Evolutionary conservation across 306 rosid genomes (phyloP).

Genomic region (peach (Prunus persica)): DNA sequence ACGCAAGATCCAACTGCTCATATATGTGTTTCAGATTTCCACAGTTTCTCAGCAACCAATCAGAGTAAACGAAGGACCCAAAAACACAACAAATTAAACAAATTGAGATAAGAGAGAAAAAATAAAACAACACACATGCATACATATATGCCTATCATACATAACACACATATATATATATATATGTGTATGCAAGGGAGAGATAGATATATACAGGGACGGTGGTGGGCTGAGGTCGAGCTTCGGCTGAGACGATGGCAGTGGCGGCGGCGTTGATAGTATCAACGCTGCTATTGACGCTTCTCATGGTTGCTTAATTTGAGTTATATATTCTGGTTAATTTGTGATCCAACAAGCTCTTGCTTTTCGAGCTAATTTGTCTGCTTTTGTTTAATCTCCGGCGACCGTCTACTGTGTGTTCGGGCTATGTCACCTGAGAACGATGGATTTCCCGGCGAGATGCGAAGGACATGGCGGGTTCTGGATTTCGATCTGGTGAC

Average conservation of each 20-base stretch:
- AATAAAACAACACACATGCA: not conserved
- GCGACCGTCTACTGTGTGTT: not conserved
- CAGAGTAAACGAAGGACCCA: not conserved
- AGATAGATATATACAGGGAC: conserved; percentile 44
- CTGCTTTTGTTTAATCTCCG: not conserved
- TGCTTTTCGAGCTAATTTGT: not conserved
- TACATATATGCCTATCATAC: not conserved
- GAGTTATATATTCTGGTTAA: not conserved
- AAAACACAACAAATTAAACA: not conserved
- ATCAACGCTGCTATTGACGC: conserved; percentile 62
- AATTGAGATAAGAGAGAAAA: not conserved
- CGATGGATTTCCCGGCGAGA: conserved; percentile 29
- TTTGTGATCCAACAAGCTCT: not conserved
- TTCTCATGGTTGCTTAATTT: conserved; percentile 34
- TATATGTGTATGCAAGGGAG: not conserved
- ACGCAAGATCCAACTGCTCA: conserved; percentile 18
- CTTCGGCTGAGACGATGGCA: conserved; percentile 83
- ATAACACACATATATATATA: not conserved
- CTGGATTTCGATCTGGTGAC: conserved; percentile 17
- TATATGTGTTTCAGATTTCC: not conserved
- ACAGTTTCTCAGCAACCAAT: conserved; percentile 17
- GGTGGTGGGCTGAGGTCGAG: conserved; percentile 73
- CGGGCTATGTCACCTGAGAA: conserved; percentile 27
- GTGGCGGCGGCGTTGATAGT: conserved; percentile 93
- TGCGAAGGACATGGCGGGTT: conserved; percentile 35